Evolutionary conservation across 2,329 filamentous ascomycete genomes (phyloP), one percentile per base, ranked within the genome.

Genomic region (Colletotrichum godetiae): DNA sequence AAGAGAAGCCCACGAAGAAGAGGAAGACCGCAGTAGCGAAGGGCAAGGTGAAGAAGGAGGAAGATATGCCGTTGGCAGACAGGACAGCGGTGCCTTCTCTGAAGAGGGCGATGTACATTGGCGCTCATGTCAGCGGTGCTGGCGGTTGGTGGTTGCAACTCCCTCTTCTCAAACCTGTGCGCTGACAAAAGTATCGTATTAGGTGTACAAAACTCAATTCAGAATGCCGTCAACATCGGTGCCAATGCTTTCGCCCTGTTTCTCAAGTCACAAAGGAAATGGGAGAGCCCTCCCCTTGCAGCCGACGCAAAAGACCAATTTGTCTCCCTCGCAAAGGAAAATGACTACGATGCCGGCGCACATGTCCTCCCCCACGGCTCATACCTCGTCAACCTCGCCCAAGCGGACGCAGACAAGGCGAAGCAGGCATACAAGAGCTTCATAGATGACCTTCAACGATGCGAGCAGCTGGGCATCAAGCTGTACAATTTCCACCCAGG

Each of bases 401-500:
- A 98, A 79, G 88, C 91, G 5, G 95, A 98, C 79, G 82, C 89
- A 31, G 88, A 88, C 52, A 97, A 97, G 81, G 94, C 95, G 2
- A 88, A 91, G 64, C 95, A 98, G 84, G 95, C 95, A 1, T 98
- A 97, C 80, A 88, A 86, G 52, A 90, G 91, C 70, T 99, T 99
- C 82, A 80, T 97, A 19, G 95, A 99, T 78, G 97, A 99, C 81
- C 87, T 99, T 1, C 86, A 90, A 63, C 91, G 97, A 11, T 98
- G 97, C 82, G 94, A 98, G 79, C 88, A 89, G 58, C 90, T 99
- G 0, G 95, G 95, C 1, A 98, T 99, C 78, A 88, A 85, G 74
- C 88, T 98, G n/a, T 99, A 98, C 86, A 99, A 99, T 83, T 98
- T 99, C 85, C 97, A 99, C 80, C 97, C 97, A 0, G 97, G 97